Percentiles rank a stretch among this genome's conserved stretches.
Conservation (phyloP, 495 filamentous ascomycete genomes). For the Xylaria scruposa region DNA sequence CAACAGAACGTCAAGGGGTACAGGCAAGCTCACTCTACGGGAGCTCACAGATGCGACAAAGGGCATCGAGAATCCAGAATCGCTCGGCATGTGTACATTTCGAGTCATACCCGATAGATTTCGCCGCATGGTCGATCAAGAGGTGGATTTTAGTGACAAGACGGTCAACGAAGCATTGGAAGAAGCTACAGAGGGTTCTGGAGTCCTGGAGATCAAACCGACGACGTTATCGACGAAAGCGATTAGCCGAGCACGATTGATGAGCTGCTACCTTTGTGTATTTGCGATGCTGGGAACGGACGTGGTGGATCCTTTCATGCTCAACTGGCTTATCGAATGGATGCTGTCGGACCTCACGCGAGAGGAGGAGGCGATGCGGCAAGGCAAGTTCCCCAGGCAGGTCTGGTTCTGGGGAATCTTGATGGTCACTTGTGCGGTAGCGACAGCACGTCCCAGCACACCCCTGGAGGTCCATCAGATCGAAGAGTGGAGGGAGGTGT, state of each 20-base stretch:
- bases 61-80: slow-evolving; percentile 30
- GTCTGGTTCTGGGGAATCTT: slow-evolving; percentile 31
- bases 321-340: slow-evolving; percentile 30
- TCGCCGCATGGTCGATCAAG: slow-evolving; percentile 25
- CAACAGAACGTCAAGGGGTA: slow-evolving; percentile 26
- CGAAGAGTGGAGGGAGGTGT: slow-evolving; percentile 29
- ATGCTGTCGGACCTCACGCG: slow-evolving; percentile 28
- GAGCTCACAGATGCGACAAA: slow-evolving; percentile 23
- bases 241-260: slow-evolving; percentile 25
- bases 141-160: slow-evolving; percentile 25
- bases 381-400: slow-evolving; percentile 28
- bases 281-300: slow-evolving; percentile 29
- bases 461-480: slow-evolving; percentile 27
- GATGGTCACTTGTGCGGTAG: slow-evolving; percentile 29
- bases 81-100: slow-evolving; percentile 28
- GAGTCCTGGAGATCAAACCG: slow-evolving; percentile 20
- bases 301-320: slow-evolving; percentile 28
- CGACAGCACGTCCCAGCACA: slow-evolving; percentile 28
- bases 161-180: slow-evolving; percentile 28
- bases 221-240: slow-evolving; percentile 25
- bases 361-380: slow-evolving; percentile 28
- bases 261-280: slow-evolving; percentile 29
- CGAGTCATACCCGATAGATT: slow-evolving; percentile 27
- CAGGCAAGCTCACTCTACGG: slow-evolving; percentile 26
- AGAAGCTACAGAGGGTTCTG: slow-evolving; percentile 12